Percentiles rank a stretch among this genome's conserved stretches.
phyloP scores from a whole-genome alignment of 169 alveolate genomes.

The Cryptosporidium ryanae region DNA sequence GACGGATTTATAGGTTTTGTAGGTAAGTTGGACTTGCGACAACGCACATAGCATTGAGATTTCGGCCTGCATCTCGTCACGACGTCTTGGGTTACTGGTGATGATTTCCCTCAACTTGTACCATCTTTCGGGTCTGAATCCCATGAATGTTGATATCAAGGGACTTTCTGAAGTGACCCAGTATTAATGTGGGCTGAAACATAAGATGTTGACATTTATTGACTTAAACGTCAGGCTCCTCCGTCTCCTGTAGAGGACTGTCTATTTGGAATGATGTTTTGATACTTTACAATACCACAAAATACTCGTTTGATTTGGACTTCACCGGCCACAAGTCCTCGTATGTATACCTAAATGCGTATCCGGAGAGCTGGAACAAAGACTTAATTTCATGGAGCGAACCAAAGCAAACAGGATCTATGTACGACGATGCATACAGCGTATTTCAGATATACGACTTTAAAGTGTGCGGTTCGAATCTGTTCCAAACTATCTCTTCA shows the following conservation, averaged over 20 bases:
- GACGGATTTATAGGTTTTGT: slow-evolving; percentile 70
- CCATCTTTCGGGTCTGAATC: slow-evolving; percentile 77
- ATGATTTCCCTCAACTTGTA: slow-evolving; percentile 71
- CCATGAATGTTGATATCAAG: slow-evolving; percentile 52
- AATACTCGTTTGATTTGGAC: slow-evolving; percentile 33
- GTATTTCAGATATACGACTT: slow-evolving; percentile 50
- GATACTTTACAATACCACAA: slow-evolving; percentile 31
- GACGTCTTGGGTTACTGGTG: slow-evolving; percentile 8
- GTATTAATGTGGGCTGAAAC: too few relatives aligned
- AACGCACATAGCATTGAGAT: not conserved
- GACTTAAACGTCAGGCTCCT: slow-evolving; percentile 27
- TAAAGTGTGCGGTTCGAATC: not conserved
- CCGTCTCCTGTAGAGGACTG: slow-evolving; percentile 56
- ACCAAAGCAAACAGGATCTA: slow-evolving; percentile 57
- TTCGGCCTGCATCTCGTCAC: not conserved
- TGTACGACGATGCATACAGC: slow-evolving; percentile 41
- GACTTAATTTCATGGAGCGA: slow-evolving; percentile 51
- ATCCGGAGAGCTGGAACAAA: slow-evolving; percentile 23
- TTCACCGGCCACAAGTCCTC: slow-evolving; percentile 10
- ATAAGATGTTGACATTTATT: not conserved
- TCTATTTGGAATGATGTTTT: slow-evolving; percentile 49
- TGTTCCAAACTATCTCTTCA: slow-evolving; percentile 21
- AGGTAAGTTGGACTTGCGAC: slow-evolving; percentile 37
- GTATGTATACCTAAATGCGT: slow-evolving; percentile 5
- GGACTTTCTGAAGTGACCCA: slow-evolving; percentile 49